Evolutionary conservation across 2,329 filamentous ascomycete species (phyloP), one percentile per base, ranked within the genome.

Genomic region (Pleurostoma richardsiae): DNA sequence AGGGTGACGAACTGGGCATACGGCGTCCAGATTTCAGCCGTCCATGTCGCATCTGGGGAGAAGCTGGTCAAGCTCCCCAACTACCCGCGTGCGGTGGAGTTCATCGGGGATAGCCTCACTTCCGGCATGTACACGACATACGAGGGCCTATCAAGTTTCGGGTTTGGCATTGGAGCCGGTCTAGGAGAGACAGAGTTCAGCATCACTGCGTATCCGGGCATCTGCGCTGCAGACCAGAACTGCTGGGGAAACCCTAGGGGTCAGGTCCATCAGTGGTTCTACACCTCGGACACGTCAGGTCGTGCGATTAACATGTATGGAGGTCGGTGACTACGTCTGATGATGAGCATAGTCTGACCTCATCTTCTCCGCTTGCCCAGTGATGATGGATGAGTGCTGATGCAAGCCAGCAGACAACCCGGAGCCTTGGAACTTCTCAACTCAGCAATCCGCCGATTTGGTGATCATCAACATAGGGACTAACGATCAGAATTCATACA

Each of bases 1-100:
- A 66, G 78, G 51, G 79, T 83, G 11, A 79, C 79, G 1, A 83
- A 83, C 54, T 83, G 77, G 78, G 77, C 70, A 11, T 76, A 76
- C 53, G 79, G 79, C 3, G 71, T 83, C 4, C 79, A 83, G 59
- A 72, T 83, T 40, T 64, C 67, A 19, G 65, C 70, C 6, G 68
- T 83, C 3, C 74, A 80, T 45, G 65, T 80, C 10, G 67, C 65
- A 2, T 59, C 63, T 4, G 67, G 66, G 4, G 65, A 70, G 36
- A 64, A 63, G 26, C 63, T 83, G 5, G 60, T 77, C 53, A 71
- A 71, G 49, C 48, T 70, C 4, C 62, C 66, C 2, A 56, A 66
- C 26, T 65, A 61, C 48, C 52, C 54, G 6, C 61, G 64, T 39
- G 59, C 58, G 2, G 67, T 72, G 40, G 67, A 73, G 52, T 65